These are phyloP conservation scores for Xylariaceae sp. DNA, from an alignment of 2,329 filamentous ascomycete species.

Conservation along the genomic window DNA sequence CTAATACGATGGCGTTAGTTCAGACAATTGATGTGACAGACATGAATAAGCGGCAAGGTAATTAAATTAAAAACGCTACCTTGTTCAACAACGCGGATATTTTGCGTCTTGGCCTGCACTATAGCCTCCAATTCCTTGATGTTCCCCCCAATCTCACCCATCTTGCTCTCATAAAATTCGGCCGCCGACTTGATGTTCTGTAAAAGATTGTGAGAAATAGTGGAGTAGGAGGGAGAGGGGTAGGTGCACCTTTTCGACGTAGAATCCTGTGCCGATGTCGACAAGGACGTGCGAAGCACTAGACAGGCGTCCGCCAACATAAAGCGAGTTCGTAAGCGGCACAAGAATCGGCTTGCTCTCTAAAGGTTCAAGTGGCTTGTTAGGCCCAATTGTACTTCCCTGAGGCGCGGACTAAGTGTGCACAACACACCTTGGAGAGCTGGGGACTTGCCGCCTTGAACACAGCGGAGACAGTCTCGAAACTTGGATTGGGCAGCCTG, in stretches of 20 bases:
- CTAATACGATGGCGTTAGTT: slow-evolving; percentile 33
- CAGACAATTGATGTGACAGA: slow-evolving; percentile 21
- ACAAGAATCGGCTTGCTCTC: slow-evolving; percentile 73
- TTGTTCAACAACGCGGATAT: slow-evolving; percentile 87
- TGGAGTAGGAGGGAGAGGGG: neutral
- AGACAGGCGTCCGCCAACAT: slow-evolving; percentile 83
- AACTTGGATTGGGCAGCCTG: slow-evolving; percentile 92
- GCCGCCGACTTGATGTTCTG: slow-evolving; percentile 60
- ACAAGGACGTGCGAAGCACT: slow-evolving; percentile 71
- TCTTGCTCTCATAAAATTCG: slow-evolving; percentile 63
- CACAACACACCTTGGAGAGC: slow-evolving; percentile 39
- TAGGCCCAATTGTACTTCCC: neutral
- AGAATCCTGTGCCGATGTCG: slow-evolving; percentile 41
- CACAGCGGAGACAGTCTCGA: slow-evolving; percentile 82
- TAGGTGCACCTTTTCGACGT: slow-evolving; percentile 76
- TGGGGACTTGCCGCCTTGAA: slow-evolving; percentile 62
- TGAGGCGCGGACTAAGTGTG: slow-evolving; percentile 20
- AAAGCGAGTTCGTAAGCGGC: slow-evolving; percentile 93
- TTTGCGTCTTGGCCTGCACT: slow-evolving; percentile 76
- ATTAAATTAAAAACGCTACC: slow-evolving; percentile 52
- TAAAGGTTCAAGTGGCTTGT: slow-evolving; percentile 14
- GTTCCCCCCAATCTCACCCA: slow-evolving; percentile 58
- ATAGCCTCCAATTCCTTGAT: slow-evolving; percentile 64
- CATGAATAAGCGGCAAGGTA: slow-evolving; percentile 25
- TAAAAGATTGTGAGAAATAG: slow-evolving; percentile 17